These are phyloP conservation scores for Cercospora brassicicola DNA, from an alignment of 2,329 filamentous ascomycete species.

Conservation along the genomic window DNA sequence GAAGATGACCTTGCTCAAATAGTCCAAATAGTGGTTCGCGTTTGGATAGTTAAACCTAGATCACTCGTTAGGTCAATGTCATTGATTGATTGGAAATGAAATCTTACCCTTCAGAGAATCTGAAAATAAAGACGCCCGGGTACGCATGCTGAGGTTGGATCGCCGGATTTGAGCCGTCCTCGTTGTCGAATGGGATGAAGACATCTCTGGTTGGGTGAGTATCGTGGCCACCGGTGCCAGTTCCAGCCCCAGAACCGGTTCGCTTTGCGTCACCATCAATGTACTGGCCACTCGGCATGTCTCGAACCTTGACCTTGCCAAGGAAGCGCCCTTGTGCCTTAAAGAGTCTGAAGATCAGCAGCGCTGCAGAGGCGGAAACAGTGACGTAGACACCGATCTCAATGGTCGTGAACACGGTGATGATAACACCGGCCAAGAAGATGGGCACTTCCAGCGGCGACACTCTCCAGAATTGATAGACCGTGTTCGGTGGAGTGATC, in stretches of 20 bases:
- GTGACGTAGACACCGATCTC: conserved; percentile 92
- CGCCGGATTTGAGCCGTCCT: conserved; percentile 86
- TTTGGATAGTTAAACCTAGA: conserved; percentile 84
- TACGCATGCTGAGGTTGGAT: conserved; percentile 78
- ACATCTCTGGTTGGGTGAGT: conserved; percentile 67
- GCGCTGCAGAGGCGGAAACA: conserved; percentile 70
- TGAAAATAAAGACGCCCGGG: conserved; percentile 92
- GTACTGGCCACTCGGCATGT: conserved; percentile 52
- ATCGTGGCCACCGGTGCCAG: conserved; percentile 39
- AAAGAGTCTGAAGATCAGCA: conserved; percentile 80
- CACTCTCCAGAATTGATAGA: conserved; percentile 94
- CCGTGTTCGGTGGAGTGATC: conserved; percentile 83
- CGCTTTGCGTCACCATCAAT: conserved; percentile 13
- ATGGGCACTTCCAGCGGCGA: conserved; percentile 87
- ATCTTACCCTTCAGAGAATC: conserved; percentile 73
- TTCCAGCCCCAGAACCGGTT: conserved; percentile 22
- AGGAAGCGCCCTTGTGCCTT: conserved; percentile 82
- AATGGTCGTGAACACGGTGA: conserved; percentile 84
- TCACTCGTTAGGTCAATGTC: not conserved
- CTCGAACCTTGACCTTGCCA: conserved; percentile 79
- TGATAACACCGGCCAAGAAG: conserved; percentile 88
- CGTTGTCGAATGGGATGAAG: conserved; percentile 82
- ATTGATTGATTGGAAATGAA: too few relatives aligned
- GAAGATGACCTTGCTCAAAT: conserved; percentile 52
- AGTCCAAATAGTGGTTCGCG: conserved; percentile 82